phyloP scores from a whole-genome alignment of 1,284 basidiomycete species.

The Ganoderma leucocontextum region DNA sequence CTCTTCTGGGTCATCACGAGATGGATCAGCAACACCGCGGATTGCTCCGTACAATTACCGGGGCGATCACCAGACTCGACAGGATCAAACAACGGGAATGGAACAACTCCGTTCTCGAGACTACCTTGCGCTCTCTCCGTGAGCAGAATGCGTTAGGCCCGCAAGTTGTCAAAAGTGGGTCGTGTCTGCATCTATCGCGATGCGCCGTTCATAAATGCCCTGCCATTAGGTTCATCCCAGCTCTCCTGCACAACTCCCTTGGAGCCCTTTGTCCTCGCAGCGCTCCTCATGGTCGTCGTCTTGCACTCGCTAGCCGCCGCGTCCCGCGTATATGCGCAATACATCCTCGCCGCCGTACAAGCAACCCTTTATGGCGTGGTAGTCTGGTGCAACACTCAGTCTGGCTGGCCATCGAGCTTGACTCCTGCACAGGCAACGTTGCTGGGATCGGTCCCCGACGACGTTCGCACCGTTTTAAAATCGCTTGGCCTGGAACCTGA shows the following conservation, averaged over 20 bases:
- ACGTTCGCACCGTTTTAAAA: not conserved
- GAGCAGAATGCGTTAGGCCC: not conserved
- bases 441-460: not conserved
- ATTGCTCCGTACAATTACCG: not conserved
- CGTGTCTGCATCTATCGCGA: no score
- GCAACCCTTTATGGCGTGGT: not conserved
- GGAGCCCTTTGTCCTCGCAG: not conserved
- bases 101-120: not conserved
- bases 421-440: not conserved
- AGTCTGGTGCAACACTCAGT: not conserved
- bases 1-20: not conserved
- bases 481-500: not conserved
- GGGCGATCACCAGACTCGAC: not conserved
- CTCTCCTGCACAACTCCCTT: not conserved
- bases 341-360: not conserved
- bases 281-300: not conserved
- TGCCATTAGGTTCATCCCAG: not conserved
- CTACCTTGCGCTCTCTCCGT: not conserved
- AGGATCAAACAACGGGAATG: not conserved
- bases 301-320: not conserved
- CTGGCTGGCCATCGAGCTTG: not conserved
- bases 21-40: not conserved
- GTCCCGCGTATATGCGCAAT: not conserved
- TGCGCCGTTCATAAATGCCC: no score
- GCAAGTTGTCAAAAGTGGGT: no score